Evolutionary conservation across 352 stramenopile genomes (phyloP).

Genomic region (Phytophthora pisi): DNA sequence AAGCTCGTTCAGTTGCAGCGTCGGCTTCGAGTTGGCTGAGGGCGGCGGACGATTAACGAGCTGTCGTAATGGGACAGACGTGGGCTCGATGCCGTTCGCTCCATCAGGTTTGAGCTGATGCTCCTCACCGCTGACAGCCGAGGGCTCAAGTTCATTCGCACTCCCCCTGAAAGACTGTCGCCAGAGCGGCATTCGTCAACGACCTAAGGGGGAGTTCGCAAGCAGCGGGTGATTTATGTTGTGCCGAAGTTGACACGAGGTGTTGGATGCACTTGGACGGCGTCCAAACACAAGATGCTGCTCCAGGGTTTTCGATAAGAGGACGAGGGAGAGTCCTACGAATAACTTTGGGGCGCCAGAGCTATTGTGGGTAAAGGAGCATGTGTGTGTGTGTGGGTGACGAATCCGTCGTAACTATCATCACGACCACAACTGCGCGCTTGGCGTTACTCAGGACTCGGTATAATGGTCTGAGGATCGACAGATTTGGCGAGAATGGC

Average conservation of each 20-base stretch:
- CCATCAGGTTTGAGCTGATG: neutral
- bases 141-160: neutral
- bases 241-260: neutral
- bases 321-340: neutral
- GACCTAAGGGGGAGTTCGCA: neutral
- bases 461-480: neutral
- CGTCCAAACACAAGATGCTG: neutral
- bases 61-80: neutral
- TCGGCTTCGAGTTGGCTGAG: neutral
- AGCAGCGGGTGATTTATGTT: neutral
- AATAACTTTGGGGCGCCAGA: neutral
- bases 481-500: too few species aligned
- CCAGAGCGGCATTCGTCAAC: conserved; percentile 7
- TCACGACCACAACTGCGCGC: neutral
- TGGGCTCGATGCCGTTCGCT: neutral
- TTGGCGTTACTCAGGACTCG: neutral
- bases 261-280: neutral
- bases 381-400: neutral
- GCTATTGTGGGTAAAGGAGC: neutral
- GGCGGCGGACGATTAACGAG: neutral
- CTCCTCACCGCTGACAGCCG: neutral
- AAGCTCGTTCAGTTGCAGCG: conserved; percentile 22
- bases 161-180: neutral
- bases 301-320: neutral
- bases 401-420: neutral